Conservation (phyloP, 495 filamentous ascomycete species). For the Penicillium steckii region DNA sequence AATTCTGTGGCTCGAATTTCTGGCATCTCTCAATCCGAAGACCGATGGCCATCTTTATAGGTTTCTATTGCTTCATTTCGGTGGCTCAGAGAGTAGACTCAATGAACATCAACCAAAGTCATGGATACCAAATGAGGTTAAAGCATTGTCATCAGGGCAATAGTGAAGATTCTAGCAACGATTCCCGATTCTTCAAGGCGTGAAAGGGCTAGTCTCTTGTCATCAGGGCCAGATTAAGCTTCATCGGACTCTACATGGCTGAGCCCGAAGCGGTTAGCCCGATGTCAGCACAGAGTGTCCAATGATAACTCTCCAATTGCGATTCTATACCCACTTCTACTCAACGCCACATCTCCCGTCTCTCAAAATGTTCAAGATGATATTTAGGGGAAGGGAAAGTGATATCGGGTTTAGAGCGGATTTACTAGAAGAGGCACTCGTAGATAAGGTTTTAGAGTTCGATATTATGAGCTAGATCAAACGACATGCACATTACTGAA, state of each 20-base stretch:
- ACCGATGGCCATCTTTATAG: neutral
- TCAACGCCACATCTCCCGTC: too few species aligned
- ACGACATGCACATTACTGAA: too few species aligned
- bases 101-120: neutral
- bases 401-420: too few species aligned
- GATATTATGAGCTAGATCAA: too few species aligned
- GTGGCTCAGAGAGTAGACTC: neutral
- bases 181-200: neutral
- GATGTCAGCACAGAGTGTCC: neutral
- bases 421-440: too few species aligned
- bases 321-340: too few species aligned
- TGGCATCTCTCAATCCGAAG: too few species aligned
- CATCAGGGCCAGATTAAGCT: neutral
- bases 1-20: too few species aligned
- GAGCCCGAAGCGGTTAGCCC: neutral
- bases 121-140: neutral
- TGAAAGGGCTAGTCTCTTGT: slow-evolving; percentile 1
- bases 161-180: neutral
- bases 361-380: too few species aligned
- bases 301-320: too few species aligned
- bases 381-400: too few species aligned
- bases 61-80: neutral
- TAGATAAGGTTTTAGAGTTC: too few species aligned
- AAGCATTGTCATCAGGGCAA: neutral
- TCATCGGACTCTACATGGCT: neutral